phyloP scores from a whole-genome alignment of 441 rosid species.

The Populus hybrid region DNA sequence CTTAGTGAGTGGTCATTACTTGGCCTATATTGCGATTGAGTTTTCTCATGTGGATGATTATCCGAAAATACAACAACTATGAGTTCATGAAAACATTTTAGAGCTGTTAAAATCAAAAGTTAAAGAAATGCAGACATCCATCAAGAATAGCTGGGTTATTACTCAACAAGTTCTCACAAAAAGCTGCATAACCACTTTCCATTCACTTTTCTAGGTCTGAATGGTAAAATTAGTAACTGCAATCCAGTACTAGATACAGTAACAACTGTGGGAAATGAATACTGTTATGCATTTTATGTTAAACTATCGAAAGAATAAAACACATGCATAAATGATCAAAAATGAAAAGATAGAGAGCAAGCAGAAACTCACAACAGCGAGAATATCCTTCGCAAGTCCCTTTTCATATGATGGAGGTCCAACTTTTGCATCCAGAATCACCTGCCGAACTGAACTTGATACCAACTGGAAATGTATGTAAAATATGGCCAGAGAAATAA shows the following conservation, averaged over 20 bases:
- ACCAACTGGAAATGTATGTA: conserved; percentile 42
- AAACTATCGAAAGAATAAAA: not conserved
- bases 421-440: conserved; percentile 90
- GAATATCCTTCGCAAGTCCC: conserved; percentile 78
- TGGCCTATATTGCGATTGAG: not conserved
- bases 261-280: not conserved
- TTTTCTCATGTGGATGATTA: not conserved
- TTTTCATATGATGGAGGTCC: conserved; percentile 87
- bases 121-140: not conserved
- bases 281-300: not conserved
- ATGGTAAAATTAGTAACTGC: not conserved
- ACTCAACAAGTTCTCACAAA: not conserved
- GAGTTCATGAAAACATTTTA: not conserved
- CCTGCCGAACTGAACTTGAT: conserved; percentile 68
- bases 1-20: not conserved
- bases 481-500: conserved; percentile 21
- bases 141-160: not conserved
- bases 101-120: not conserved
- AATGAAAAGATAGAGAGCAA: not conserved
- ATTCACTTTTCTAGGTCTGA: not conserved
- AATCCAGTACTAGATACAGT: not conserved
- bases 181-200: not conserved
- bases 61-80: not conserved
- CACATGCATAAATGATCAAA: not conserved
- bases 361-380: conserved; percentile 65